These are phyloP conservation scores for Ambrosia hybrid DNA, from an alignment of 140 eudicot genomes.

Conservation along the genomic window DNA sequence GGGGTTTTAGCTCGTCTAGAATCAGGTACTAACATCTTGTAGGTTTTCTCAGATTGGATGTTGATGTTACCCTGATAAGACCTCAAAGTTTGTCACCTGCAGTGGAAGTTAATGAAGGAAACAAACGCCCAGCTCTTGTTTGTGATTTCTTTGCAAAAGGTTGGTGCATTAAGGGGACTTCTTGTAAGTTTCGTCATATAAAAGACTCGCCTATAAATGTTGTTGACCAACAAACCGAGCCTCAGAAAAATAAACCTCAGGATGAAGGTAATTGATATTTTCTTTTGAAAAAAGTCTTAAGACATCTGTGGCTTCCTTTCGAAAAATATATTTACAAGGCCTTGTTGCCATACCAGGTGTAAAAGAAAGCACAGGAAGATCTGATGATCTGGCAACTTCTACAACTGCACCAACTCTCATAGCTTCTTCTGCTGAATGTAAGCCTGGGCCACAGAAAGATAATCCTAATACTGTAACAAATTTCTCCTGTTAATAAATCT, in stretches of 20 bases:
- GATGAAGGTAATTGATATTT: slow-evolving; percentile 47
- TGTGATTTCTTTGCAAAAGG: slow-evolving; percentile 88
- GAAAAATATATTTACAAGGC: slow-evolving; percentile 23
- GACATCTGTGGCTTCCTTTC: background rate
- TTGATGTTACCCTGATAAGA: slow-evolving; percentile 44
- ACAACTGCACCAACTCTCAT: slow-evolving; percentile 24
- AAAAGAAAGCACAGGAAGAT: slow-evolving; percentile 24
- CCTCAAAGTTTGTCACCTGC: slow-evolving; percentile 60
- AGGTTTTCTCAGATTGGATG: slow-evolving; percentile 66
- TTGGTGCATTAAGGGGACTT: slow-evolving; percentile 95
- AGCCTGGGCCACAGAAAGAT: slow-evolving; percentile 22
- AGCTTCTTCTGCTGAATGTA: slow-evolving; percentile 11
- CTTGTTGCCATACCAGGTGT: slow-evolving; percentile 43
- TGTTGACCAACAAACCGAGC: slow-evolving; percentile 34
- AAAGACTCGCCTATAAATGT: slow-evolving; percentile 30
- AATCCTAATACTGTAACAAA: slow-evolving; percentile 3
- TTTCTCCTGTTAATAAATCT: slow-evolving; percentile 30
- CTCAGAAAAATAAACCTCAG: slow-evolving; percentile 35
- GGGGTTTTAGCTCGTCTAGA: slow-evolving; percentile 27
- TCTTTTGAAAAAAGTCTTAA: slow-evolving; percentile 21
- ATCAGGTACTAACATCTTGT: slow-evolving; percentile 38
- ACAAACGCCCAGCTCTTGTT: slow-evolving; percentile 53
- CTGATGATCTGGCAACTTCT: slow-evolving; percentile 26
- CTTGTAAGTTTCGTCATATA: slow-evolving; percentile 81
- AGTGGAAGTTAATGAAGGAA: slow-evolving; percentile 39